A percentile compares a stretch with the other conserved stretches of the same genome.
These are phyloP conservation scores for Kuraishia floccosa DNA, from an alignment of 805 yeast genomes.

Conservation along the genomic window DNA sequence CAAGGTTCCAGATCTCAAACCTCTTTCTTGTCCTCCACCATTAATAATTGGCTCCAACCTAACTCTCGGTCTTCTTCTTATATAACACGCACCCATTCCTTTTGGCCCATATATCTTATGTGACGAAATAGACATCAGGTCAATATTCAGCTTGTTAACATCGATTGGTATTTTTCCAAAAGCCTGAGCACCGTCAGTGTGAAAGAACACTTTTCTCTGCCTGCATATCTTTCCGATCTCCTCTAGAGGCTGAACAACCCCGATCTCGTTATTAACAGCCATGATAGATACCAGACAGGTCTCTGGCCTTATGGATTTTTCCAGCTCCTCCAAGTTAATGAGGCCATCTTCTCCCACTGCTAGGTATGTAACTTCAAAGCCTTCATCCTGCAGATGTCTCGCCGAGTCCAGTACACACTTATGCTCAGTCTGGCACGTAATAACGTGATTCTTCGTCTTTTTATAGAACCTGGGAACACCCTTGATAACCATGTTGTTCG, in stretches of 20 bases:
- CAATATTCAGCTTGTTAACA: constrained; percentile 89
- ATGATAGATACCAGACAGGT: constrained; percentile 85
- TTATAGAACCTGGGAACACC: constrained; percentile 93
- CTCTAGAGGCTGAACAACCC: constrained; percentile 91
- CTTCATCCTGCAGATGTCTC: constrained; percentile 91
- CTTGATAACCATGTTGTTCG: constrained; percentile 88
- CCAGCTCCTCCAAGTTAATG: constrained; percentile 65
- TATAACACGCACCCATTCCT: constrained; percentile 93
- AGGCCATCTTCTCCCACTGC: constrained; percentile 78
- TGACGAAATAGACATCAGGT: constrained; percentile 85
- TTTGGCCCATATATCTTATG: constrained; percentile 97
- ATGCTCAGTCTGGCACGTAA: constrained; percentile 95
- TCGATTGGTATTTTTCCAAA: constrained; percentile 89
- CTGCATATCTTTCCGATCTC: constrained; percentile 88
- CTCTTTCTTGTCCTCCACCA: constrained; percentile 99
- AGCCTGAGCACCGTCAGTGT: constrained; percentile 96
- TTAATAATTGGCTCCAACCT: constrained; percentile 89
- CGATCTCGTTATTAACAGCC: constrained; percentile 98
- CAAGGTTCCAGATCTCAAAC: constrained; percentile 90
- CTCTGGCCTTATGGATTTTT: constrained; percentile 78
- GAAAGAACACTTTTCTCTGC: constrained; percentile 85
- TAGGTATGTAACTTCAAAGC: constrained; percentile 89
- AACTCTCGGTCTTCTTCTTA: constrained; percentile 96
- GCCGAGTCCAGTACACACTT: constrained; percentile 98
- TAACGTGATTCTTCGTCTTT: constrained; percentile 84